Evolutionary conservation across 768 basidiomycete species (phyloP).

Genomic region (Suillus cothurnatus): DNA sequence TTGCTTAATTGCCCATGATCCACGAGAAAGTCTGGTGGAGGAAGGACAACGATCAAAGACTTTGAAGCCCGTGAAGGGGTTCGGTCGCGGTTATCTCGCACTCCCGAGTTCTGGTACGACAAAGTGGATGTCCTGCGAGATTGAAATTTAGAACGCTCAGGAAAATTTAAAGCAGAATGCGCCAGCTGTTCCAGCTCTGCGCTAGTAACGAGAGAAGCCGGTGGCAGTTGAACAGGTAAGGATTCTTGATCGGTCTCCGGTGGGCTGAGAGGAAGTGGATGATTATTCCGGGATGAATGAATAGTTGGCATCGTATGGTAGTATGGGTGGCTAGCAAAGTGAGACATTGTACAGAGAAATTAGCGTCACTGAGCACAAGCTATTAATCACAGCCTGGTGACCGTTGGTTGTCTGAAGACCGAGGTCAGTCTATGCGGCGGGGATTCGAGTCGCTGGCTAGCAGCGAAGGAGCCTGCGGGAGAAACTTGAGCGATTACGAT

Average conservation of each 20-base stretch:
- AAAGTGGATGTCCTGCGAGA: conserved; percentile 52
- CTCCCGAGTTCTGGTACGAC: conserved; percentile 52
- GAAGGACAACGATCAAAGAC: conserved; percentile 68
- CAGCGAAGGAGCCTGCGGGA: background rate
- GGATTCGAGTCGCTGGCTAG: conserved; percentile 9
- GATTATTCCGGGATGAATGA: conserved; percentile 33
- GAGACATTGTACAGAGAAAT: conserved; percentile 39
- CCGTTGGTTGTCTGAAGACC: background rate
- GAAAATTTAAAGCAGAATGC: background rate
- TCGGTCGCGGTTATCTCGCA: conserved; percentile 48
- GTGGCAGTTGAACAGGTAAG: conserved; percentile 5
- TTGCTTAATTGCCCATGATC: conserved; percentile 63
- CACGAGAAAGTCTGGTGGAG: conserved; percentile 58
- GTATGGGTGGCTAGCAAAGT: conserved; percentile 42
- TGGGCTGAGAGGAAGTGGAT: conserved; percentile 36
- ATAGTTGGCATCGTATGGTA: conserved; percentile 44
- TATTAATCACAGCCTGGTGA: background rate
- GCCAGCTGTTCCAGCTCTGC: conserved; percentile 19
- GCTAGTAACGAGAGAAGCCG: background rate
- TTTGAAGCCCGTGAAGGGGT: conserved; percentile 40
- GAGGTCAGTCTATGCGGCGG: conserved; percentile 1
- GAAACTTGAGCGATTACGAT: background rate
- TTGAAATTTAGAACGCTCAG: conserved; percentile 27
- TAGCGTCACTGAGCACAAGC: background rate
- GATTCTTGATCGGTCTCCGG: conserved; percentile 40